phyloP scores from a whole-genome alignment of 2,329 filamentous ascomycete species.

The Tetracladium maxilliforme region DNA sequence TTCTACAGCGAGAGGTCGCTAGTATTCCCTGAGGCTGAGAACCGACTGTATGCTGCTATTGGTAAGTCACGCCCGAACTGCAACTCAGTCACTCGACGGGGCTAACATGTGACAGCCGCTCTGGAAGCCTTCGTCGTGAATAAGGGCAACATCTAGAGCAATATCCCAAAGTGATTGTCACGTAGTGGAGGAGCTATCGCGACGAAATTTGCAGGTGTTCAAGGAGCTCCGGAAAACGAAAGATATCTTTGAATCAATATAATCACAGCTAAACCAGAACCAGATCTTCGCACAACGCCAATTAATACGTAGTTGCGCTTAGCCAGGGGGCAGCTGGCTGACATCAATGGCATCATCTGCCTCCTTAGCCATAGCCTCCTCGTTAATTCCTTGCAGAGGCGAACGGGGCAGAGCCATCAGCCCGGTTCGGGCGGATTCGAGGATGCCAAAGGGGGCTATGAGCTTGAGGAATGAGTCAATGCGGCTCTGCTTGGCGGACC shows the following conservation, averaged over 20 bases:
- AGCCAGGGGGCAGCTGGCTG: constrained; percentile 86
- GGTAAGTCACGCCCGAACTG: constrained; percentile 28
- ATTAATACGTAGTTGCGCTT: constrained; percentile 19
- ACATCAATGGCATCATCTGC: constrained; percentile 90
- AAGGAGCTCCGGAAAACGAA: no score
- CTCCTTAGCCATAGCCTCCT: constrained; percentile 62
- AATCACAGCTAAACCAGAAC: constrained; percentile 4
- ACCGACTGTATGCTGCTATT: constrained; percentile 82
- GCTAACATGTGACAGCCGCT: constrained; percentile 32
- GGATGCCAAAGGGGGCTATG: constrained; percentile 83
- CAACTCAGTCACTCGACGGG: not conserved
- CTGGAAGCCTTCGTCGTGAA: constrained; percentile 90
- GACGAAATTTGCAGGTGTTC: no score
- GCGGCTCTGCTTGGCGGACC: constrained; percentile 80
- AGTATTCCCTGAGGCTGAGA: constrained; percentile 90
- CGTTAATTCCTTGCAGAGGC: constrained; percentile 61
- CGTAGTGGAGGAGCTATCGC: no score
- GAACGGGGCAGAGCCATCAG: constrained; percentile 94
- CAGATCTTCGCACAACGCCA: no score
- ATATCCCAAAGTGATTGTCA: no score
- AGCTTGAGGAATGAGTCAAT: constrained; percentile 98
- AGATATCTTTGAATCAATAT: no score
- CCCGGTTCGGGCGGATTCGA: constrained; percentile 90
- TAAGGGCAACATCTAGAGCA: constrained; percentile 74
- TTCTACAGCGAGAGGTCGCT: constrained; percentile 79